Percentiles rank a stretch among this genome's conserved stretches.
phyloP scores from a whole-genome alignment of 345 rosid species.

The Rhodamnia rubescens region DNA sequence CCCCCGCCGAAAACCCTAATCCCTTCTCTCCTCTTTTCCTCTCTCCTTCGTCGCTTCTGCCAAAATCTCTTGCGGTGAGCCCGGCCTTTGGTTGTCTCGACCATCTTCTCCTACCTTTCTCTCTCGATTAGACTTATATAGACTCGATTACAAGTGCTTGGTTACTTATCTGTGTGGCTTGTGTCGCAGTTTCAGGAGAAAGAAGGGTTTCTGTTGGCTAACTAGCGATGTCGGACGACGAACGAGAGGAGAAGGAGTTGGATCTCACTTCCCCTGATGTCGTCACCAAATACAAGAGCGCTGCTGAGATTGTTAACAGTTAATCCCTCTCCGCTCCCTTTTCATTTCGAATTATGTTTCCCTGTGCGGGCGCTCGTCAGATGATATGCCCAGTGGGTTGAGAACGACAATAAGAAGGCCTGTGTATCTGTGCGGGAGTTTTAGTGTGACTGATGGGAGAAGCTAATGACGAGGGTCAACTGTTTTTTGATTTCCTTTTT shows the following conservation, averaged over 20 bases:
- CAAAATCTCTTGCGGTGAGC: neutral
- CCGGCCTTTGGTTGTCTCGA: neutral
- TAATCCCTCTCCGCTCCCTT: neutral
- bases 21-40: neutral
- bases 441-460: neutral
- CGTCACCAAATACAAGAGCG: slow-evolving; percentile 90
- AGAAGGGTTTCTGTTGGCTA: neutral
- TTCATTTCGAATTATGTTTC: neutral
- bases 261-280: slow-evolving; percentile 91
- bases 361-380: neutral
- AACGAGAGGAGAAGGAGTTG: slow-evolving; percentile 94
- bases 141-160: neutral
- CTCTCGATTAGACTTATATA: neutral
- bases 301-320: slow-evolving; percentile 96
- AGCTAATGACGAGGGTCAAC: neutral
- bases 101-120: neutral
- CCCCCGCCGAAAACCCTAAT: neutral
- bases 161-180: neutral
- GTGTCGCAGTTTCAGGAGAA: neutral
- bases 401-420: neutral
- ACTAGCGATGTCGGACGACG: slow-evolving; percentile 89
- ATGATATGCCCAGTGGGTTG: neutral
- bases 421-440: neutral
- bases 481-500: neutral
- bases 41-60: neutral